Evolutionary conservation across 1,139 yeast genomes (phyloP).

Genomic region (Protomyces gravidus): DNA sequence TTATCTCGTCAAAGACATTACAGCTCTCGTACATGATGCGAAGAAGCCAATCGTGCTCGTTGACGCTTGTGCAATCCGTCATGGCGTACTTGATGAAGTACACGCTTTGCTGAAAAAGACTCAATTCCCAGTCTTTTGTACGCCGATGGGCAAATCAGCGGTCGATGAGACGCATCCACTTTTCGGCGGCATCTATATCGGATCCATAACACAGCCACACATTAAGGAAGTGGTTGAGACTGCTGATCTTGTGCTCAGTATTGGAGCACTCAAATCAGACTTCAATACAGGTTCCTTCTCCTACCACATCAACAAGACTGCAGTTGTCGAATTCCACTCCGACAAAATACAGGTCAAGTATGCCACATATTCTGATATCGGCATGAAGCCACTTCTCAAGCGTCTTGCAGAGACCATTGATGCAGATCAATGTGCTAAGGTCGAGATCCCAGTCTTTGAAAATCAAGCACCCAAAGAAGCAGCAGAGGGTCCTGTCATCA

Average conservation of each 20-base stretch:
- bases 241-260: constrained; percentile 43
- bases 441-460: constrained; percentile 24
- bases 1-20: constrained; percentile 48
- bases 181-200: constrained; percentile 64
- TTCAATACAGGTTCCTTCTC: constrained; percentile 47
- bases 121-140: constrained; percentile 47
- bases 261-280: constrained; percentile 46
- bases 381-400: constrained; percentile 43
- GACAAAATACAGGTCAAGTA: constrained; percentile 49
- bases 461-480: constrained; percentile 29
- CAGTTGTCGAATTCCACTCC: constrained; percentile 44
- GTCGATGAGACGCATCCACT: constrained; percentile 58
- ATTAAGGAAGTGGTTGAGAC: constrained; percentile 43
- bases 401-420: constrained; percentile 43
- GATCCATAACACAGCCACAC: constrained; percentile 48
- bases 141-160: constrained; percentile 53
- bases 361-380: constrained; percentile 37
- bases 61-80: constrained; percentile 62
- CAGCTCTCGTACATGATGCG: constrained; percentile 51
- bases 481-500: constrained; percentile 34
- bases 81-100: constrained; percentile 46
- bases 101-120: constrained; percentile 49
- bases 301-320: constrained; percentile 41
- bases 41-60: constrained; percentile 59
- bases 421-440: constrained; percentile 37